Base-by-base conservation (phyloP, 108 stramenopile genomes). In the Cyclotella cryptica region DNA sequence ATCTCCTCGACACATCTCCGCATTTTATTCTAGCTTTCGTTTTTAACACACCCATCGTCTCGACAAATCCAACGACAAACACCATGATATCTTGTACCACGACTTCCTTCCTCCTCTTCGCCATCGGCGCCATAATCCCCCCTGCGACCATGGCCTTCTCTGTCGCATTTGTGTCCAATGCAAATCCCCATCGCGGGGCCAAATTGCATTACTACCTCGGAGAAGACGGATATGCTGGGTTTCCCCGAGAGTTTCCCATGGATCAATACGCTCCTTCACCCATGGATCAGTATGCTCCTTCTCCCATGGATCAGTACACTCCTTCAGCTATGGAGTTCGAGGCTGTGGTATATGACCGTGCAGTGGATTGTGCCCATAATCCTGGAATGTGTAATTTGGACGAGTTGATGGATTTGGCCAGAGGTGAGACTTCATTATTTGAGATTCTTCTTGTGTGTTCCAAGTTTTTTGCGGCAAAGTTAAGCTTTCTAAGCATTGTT, bases 361-460 rank as follows among this genome's bases (percentile, higher is more conserved):
- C 55, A 12, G 22, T 55, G 55, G 55, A 24, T 26, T 55, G 55
- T 8, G 55, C 55, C 24, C 9, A 24, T 26, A 55, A 55, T 55
- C 55, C 55, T 4, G 55, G 55, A 55, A 55, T 55, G 55, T 55
- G 55, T 55, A 21, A 55, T 55, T 22, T 55, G n/a, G 55, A 55
- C 24, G 55, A 55, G 55, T 55, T 55, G 55, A 55, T 55, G 55
- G 55, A 24, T 55, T 55, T 55, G 55, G 55, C 55, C 24, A n/a
- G 24, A 55, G 55, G 55, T 55, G 24, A 55, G 55, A 12, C 24
- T 1, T 55, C 24, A 24, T 55, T 26, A 12, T 24, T 53, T 35
- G 35, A 35, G 35, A 35, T 2, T 35, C 35, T 35, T 35, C 35
- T 2, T 35, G 35, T 35, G 35, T 35, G 2, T 35, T 5, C 35